phyloP scores from a whole-genome alignment of 352 stramenopile species.

The Phytophthora pisi region DNA sequence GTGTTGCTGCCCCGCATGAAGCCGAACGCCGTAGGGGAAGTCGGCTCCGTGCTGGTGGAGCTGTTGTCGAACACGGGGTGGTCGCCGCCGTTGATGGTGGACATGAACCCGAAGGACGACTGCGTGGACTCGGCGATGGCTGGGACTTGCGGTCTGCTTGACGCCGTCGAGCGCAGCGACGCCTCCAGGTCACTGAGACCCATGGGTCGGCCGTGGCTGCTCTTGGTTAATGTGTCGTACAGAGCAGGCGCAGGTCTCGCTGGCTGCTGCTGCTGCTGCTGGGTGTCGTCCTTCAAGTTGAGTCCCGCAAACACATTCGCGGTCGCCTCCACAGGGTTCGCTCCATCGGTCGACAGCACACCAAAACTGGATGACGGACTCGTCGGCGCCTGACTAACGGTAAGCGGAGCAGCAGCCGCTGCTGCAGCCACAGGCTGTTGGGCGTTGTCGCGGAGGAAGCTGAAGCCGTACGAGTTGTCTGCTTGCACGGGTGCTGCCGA shows the following conservation, averaged over 20 bases:
- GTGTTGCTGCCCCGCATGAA: conserved; percentile 50
- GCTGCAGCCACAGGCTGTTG: conserved; percentile 17
- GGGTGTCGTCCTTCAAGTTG: conserved; percentile 40
- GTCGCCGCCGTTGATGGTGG: conserved; percentile 28
- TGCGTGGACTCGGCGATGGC: conserved; percentile 32
- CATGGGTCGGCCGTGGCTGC: conserved; percentile 50
- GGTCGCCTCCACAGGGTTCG: conserved; percentile 18
- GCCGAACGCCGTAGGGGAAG: conserved; percentile 66
- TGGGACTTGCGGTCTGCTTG: conserved; percentile 12
- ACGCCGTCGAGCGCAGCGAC: conserved; percentile 42
- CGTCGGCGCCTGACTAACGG: conserved; percentile 28
- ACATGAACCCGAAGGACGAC: conserved; percentile 64
- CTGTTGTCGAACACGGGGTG: conserved; percentile 34
- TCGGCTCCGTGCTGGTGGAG: conserved; percentile 37
- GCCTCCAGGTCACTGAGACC: conserved; percentile 51
- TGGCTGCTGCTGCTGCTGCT: conserved; percentile 9
- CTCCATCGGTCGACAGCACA: conserved; percentile 32
- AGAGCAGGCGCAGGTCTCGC: conserved; percentile 28
- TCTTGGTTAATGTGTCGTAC: conserved; percentile 46
- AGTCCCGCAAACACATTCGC: conserved; percentile 66
- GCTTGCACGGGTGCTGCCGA: conserved; percentile 25
- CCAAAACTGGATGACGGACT: conserved; percentile 49
- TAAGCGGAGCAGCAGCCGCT: conserved; percentile 13
- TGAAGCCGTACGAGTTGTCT: conserved; percentile 52
- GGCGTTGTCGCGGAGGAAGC: conserved; percentile 43